phyloP scores from a whole-genome alignment of 1,139 yeast genomes.

The Scheffersomyces segobiensis region DNA sequence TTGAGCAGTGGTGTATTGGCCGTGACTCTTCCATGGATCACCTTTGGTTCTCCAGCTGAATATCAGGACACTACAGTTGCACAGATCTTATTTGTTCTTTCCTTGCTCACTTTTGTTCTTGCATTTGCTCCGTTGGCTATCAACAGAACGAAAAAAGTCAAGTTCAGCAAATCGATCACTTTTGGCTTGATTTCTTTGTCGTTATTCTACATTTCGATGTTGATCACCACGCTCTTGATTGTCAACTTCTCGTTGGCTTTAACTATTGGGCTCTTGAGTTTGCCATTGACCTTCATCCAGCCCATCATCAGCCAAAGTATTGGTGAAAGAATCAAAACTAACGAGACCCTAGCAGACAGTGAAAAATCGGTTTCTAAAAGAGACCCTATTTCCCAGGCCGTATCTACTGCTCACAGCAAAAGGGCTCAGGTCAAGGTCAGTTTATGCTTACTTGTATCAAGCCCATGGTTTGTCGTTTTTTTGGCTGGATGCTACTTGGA shows the following conservation, averaged over 20 bases:
- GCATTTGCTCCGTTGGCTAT: conserved; percentile 20
- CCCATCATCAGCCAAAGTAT: conserved; percentile 28
- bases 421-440: conserved; percentile 27
- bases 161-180: conserved; percentile 21
- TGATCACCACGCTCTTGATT: conserved; percentile 73
- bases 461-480: conserved; percentile 52
- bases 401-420: conserved; percentile 11
- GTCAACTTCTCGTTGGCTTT: conserved; percentile 84
- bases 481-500: conserved; percentile 33
- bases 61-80: conserved; percentile 16
- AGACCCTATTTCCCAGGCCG: conserved; percentile 12
- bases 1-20: conserved; percentile 29
- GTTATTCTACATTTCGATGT: conserved; percentile 63
- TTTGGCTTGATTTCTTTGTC: conserved; percentile 41
- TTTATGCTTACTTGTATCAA: conserved; percentile 45
- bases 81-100: conserved; percentile 18
- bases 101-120: conserved; percentile 17
- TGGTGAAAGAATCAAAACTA: conserved; percentile 1
- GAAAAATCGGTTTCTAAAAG: conserved; percentile 2
- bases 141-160: conserved; percentile 11
- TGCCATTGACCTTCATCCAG: conserved; percentile 70
- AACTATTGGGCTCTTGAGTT: conserved; percentile 61
- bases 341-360: neutral
- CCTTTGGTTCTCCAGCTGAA: conserved; percentile 10
- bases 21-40: conserved; percentile 27